Base-by-base conservation (phyloP, 2,329 filamentous ascomycete species). In the Penicillium sp. region DNA sequence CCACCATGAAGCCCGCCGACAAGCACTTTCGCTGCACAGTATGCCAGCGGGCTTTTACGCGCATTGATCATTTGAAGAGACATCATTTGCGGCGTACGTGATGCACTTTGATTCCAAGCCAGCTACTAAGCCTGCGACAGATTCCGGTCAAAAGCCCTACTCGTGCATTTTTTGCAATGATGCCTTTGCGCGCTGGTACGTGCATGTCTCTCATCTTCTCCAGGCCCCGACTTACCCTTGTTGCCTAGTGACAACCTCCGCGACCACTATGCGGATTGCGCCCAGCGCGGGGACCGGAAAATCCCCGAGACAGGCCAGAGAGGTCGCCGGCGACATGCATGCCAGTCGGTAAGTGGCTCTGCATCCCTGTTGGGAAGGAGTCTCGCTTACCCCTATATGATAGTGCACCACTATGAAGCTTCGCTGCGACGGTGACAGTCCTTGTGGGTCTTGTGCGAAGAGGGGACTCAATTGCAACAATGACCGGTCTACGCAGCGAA, bases 381-480 rank as follows among this genome's bases (percentile, higher is more conserved):
- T n/a, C 6, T n/a, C 6, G 23, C 10, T 25, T 9, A 40, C 24
- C 25, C 7, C 8, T 15, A 15, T 24, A 7, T 42, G 25, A 13
- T 51, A 75, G 73, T 76, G 74, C 54, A 75, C 72, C 13, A 64
- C 70, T 20, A 75, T 75, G 69, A 76, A 76, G 51, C 65, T 76
- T 15, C 73, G 74, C 10, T 76, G 74, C 54, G 73, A 76, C 54
- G 74, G 74, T 8, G 57, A 62, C 28, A 70, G 60, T 46, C 74
- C 74, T 13, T 76, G 74, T 50, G 65, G 68, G 31, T 72, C 73
- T 4, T 76, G 74, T 52, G 61, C 66, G 49, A 74, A 74, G 54
- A 69, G 73, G 55, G 67, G 67, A 33, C 58, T 74, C 12, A 60
- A 64, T 18, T 76, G 74, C 58, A 70, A 68, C 47, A 69, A 69